phyloP scores from a whole-genome alignment of 1,284 basidiomycete genomes.

The Ceraceosorus bombacis region DNA sequence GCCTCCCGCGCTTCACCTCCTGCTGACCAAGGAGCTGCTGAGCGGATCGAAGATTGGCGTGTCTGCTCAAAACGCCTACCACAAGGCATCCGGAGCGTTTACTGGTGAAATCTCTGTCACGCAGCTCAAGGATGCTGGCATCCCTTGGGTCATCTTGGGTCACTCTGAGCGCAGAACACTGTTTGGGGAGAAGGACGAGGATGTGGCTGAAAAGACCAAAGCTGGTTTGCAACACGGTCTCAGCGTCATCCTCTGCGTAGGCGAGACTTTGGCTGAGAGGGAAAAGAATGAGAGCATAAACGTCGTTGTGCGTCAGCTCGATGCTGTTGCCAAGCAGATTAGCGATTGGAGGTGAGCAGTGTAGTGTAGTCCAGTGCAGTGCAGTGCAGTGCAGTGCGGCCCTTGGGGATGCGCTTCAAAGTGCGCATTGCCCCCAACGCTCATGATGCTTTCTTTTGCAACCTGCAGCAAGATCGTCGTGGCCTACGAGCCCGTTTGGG shows the following conservation, averaged over 20 bases:
- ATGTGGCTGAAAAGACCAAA: constrained; percentile 75
- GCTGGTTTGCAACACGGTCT: constrained; percentile 66
- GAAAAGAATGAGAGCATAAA: constrained; percentile 70
- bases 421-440: no score
- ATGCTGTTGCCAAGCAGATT: constrained; percentile 62
- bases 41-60: constrained; percentile 50
- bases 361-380: constrained; percentile 20
- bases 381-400: neutral
- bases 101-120: constrained; percentile 56
- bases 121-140: constrained; percentile 74
- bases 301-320: constrained; percentile 75
- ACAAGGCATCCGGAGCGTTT: constrained; percentile 78
- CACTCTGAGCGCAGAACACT: constrained; percentile 93
- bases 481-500: constrained; percentile 81
- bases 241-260: constrained; percentile 89
- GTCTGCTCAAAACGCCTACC: constrained; percentile 86
- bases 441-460: no score
- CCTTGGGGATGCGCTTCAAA: no score
- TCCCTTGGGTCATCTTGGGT: constrained; percentile 92
- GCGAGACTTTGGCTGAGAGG: constrained; percentile 84
- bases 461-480: constrained; percentile 65
- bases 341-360: constrained; percentile 70
- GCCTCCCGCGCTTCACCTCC: constrained; percentile 43
- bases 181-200: constrained; percentile 77
- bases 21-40: constrained; percentile 37